Evolutionary conservation across 176 grass and related monocot species (phyloP), one percentile per base, ranked within the genome.

Genomic region (Musa troglodytarum): DNA sequence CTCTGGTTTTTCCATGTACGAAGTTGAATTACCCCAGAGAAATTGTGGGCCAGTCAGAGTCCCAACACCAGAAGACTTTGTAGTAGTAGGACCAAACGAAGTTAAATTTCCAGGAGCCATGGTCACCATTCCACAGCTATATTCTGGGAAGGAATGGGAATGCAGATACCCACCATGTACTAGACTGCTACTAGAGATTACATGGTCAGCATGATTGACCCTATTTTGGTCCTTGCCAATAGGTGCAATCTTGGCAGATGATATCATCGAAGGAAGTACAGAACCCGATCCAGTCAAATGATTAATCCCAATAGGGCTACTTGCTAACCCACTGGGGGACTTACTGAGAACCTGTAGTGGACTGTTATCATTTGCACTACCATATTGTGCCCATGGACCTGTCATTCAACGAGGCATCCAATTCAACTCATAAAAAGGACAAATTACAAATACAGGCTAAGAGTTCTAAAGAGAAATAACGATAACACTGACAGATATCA

Each of bases 371-470:
- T 69, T 74, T 76, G 81, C 75, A 73, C 82, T 88, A 58, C 69
- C 62, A 67, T 75, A 74, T 65, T 88, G 86, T 72, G 78, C 67
- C 82, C 86, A 88, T 68, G 73, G 69, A 81, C 82, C 86, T 88
- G 71, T 21, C 55, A 75, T 77, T 17, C 69, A 81, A 28, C 72
- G 59, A 69, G 50, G 61, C 24, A 79, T 49, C 29, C 25, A 79
- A 52, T n/a, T 72, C 78, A 73, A 69, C 67, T 14, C 11, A 1
- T 11, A 28, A 66, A 28, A 12, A 66, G 1, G 2, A 34, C 29
- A 34, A 34, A 34, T 34, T 34, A 34, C 29, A 34, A 34, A 34
- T 34, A 34, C 29, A 34, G 29, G 29, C 29, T 34, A 34, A 34
- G 29, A 34, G 29, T 34, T 34, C 29, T 34, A 34, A 4, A 34